A percentile compares a stretch with the other conserved stretches of the same genome.
These are phyloP conservation scores for Groenewaldozyma salmanticensis DNA, from an alignment of 805 yeast species.

Conservation along the genomic window DNA sequence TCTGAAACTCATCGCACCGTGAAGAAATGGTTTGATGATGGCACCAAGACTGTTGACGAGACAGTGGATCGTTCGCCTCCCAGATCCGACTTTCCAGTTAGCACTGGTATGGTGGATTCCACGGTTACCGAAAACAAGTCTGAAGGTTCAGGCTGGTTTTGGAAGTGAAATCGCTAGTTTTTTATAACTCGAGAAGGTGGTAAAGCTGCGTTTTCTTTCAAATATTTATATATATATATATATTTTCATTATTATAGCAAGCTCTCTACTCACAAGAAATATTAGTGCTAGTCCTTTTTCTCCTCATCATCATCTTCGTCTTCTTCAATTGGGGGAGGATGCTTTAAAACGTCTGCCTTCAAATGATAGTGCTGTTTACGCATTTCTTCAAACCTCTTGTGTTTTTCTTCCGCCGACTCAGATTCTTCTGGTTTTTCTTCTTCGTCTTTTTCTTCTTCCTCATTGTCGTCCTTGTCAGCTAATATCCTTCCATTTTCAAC, in stretches of 20 bases:
- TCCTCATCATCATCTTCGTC: slow-evolving; percentile 21
- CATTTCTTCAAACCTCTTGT: slow-evolving; percentile 61
- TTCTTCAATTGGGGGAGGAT: slow-evolving; percentile 17
- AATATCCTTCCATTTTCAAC: slow-evolving; percentile 20
- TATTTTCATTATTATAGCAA: background rate
- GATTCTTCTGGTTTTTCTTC: slow-evolving; percentile 33
- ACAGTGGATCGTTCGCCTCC: slow-evolving; percentile 9
- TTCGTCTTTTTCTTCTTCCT: slow-evolving; percentile 28
- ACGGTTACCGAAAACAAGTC: slow-evolving; percentile 5
- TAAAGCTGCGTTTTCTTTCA: background rate
- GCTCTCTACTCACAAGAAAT: background rate
- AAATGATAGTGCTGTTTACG: slow-evolving; percentile 71
- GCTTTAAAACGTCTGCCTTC: slow-evolving; percentile 24
- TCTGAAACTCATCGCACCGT: slow-evolving; percentile 21
- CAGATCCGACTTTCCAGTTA: background rate
- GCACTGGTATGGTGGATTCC: no score
- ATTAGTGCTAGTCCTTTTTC: background rate
- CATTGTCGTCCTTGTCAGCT: slow-evolving; percentile 19
- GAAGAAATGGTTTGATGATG: slow-evolving; percentile 27
- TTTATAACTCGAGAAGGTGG: background rate
- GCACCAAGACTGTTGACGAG: slow-evolving; percentile 21
- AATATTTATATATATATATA: background rate
- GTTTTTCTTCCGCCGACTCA: slow-evolving; percentile 50
- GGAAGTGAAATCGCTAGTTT: slow-evolving; percentile 17
- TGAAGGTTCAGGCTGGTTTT: slow-evolving; percentile 23